A percentile compares a stretch with the other conserved stretches of the same genome.
These are phyloP conservation scores for Calonectria naviculata DNA, from an alignment of 2,329 filamentous ascomycete species.

Conservation along the genomic window DNA sequence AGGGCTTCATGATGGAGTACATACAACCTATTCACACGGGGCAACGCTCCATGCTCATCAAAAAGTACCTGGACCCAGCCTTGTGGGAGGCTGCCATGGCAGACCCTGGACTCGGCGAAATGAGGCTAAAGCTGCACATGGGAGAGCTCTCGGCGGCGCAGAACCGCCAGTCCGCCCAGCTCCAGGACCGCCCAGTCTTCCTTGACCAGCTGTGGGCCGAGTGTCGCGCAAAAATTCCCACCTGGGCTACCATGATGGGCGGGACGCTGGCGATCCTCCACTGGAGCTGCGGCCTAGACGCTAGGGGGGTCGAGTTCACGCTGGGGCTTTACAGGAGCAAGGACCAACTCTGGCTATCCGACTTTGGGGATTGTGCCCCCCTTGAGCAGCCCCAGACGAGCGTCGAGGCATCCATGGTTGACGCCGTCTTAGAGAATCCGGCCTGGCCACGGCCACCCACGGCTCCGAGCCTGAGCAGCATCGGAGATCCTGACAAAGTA, in stretches of 20 bases:
- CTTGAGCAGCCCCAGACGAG: not conserved
- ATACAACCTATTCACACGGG: conserved; percentile 12
- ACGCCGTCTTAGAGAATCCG: conserved; percentile 17
- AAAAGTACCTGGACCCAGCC: not conserved
- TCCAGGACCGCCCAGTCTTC: conserved; percentile 31
- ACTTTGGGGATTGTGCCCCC: conserved; percentile 33
- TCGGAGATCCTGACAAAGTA: not conserved
- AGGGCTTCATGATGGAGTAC: conserved; percentile 14
- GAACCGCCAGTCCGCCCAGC: not conserved
- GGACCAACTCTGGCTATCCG: conserved; percentile 33
- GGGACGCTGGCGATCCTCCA: conserved; percentile 37
- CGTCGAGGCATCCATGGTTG: not conserved
- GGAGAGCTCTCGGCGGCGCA: conserved; percentile 7
- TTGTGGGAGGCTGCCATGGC: not conserved
- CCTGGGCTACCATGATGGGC: conserved; percentile 31
- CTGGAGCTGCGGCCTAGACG: conserved; percentile 37
- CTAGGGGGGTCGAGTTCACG: conserved; percentile 34
- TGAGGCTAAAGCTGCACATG: conserved; percentile 19
- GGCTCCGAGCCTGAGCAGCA: not conserved
- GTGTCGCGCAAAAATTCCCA: not conserved
- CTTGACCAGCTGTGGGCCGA: conserved; percentile 34
- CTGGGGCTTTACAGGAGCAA: conserved; percentile 8
- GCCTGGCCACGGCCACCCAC: conserved; percentile 26
- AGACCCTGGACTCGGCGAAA: not conserved
- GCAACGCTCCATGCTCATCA: conserved; percentile 6